Evolutionary conservation across 345 rosid genomes (phyloP).

Genomic region (Mercurialis annua): DNA sequence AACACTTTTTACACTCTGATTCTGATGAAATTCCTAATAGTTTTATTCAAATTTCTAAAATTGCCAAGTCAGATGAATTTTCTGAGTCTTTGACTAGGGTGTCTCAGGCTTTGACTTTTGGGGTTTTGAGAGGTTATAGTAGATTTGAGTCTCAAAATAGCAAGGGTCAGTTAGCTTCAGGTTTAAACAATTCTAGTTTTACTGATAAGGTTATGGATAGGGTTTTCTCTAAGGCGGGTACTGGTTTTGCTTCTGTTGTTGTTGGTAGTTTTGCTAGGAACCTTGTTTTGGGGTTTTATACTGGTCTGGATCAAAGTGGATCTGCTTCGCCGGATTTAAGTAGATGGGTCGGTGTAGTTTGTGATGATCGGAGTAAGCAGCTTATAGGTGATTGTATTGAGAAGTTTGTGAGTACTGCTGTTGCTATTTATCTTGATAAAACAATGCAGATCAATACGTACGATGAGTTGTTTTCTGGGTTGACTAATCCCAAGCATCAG

Average conservation of each 20-base stretch:
- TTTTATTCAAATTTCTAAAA: slow-evolving; percentile 78
- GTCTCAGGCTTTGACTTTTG: slow-evolving; percentile 64
- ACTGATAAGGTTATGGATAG: slow-evolving; percentile 63
- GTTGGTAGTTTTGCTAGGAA: slow-evolving; percentile 93
- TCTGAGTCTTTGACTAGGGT: slow-evolving; percentile 48
- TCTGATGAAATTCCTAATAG: slow-evolving; percentile 81
- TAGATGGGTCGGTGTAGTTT: slow-evolving; percentile 51
- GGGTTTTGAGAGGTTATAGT: slow-evolving; percentile 57
- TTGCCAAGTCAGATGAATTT: slow-evolving; percentile 62
- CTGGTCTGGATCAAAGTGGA: slow-evolving; percentile 16
- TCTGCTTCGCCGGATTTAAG: slow-evolving; percentile 38
- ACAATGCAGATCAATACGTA: slow-evolving; percentile 74
- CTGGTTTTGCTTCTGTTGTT: slow-evolving; percentile 79
- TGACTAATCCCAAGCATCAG: slow-evolving; percentile 85
- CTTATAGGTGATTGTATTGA: slow-evolving; percentile 74
- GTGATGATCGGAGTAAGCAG: slow-evolving; percentile 58
- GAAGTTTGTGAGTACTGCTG: slow-evolving; percentile 75
- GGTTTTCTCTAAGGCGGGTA: slow-evolving; percentile 62
- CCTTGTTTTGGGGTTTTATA: slow-evolving; percentile 75
- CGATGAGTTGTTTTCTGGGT: slow-evolving; percentile 71
- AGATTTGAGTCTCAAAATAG: slow-evolving; percentile 23
- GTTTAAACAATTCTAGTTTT: slow-evolving; percentile 28
- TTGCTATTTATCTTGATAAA: slow-evolving; percentile 87
- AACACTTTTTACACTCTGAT: slow-evolving; percentile 61
- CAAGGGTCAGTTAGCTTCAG: slow-evolving; percentile 18